Evolutionary conservation across 495 filamentous ascomycete species (phyloP).

Genomic region (Geoglossum glabrum): DNA sequence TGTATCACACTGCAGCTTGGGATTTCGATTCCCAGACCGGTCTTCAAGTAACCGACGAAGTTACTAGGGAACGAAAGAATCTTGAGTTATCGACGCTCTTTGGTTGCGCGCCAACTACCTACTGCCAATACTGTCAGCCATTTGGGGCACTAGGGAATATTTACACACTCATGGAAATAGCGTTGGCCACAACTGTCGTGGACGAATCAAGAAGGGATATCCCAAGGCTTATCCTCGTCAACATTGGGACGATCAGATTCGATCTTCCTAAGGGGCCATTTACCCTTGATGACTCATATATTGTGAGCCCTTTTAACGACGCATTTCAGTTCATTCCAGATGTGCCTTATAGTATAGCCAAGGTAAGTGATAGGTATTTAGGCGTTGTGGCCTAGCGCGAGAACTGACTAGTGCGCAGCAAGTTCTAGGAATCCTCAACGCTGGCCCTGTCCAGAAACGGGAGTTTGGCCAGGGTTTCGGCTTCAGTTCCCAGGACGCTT

Average conservation of each 20-base stretch:
- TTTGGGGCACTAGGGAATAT: conserved; percentile 53
- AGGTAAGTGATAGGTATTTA: conserved; percentile 5
- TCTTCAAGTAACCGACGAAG: conserved; percentile 57
- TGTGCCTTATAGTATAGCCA: conserved; percentile 55
- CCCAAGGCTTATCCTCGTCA: conserved; percentile 53
- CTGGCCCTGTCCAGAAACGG: conserved; percentile 21
- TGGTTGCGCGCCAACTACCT: conserved; percentile 65
- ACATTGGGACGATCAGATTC: conserved; percentile 82
- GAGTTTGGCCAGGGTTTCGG: conserved; percentile 13
- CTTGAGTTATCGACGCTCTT: conserved; percentile 54
- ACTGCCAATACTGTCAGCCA: conserved; percentile 57
- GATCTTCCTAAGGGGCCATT: conserved; percentile 87
- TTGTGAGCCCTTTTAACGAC: conserved; percentile 74
- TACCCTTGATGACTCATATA: conserved; percentile 64
- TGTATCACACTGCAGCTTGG: conserved; percentile 52
- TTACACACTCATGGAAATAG: conserved; percentile 54
- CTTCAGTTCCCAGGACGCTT: conserved; percentile 20
- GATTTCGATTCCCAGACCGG: conserved; percentile 49
- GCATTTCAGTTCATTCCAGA: conserved; percentile 55
- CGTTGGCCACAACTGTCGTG: conserved; percentile 41
- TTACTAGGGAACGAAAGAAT: conserved; percentile 43
- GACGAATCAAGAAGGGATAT: conserved; percentile 21
- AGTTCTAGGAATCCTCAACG: conserved; percentile 54
- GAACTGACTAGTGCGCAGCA: conserved; percentile 13
- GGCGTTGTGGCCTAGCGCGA: not conserved